These are phyloP conservation scores for Solanum clarkiae DNA, from an alignment of 257 asterid genomes.

Conservation along the genomic window DNA sequence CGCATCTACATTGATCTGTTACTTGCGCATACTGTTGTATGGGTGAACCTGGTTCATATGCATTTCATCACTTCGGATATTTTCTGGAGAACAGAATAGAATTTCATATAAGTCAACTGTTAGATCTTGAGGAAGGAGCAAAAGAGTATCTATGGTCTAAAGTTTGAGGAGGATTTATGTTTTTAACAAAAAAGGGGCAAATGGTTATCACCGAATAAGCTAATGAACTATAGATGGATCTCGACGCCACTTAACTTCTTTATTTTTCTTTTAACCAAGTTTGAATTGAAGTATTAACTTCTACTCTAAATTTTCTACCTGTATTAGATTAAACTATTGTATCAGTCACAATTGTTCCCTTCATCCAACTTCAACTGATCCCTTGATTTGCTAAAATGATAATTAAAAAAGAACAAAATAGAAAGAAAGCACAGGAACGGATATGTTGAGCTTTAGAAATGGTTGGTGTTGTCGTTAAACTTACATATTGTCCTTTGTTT, in stretches of 20 bases:
- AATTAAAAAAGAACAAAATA: too few species aligned
- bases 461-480: too few species aligned
- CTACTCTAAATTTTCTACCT: neutral
- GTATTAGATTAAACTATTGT: neutral
- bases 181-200: neutral
- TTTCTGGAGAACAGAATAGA: neutral
- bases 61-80: too few species aligned
- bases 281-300: neutral
- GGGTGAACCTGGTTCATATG: too few species aligned
- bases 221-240: neutral
- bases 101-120: neutral
- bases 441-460: too few species aligned
- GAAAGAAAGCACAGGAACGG: too few species aligned
- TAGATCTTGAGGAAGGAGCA: neutral
- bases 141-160: neutral
- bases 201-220: neutral
- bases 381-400: neutral
- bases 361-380: neutral
- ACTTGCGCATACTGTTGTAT: too few species aligned
- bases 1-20: too few species aligned
- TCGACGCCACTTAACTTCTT: neutral
- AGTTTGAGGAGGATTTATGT: neutral
- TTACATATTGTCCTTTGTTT: too few species aligned
- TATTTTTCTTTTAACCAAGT: neutral
- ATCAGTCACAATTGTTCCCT: neutral